Conservation (phyloP, 2,329 filamentous ascomycete genomes). For the Simplicillium aogashimaense region DNA sequence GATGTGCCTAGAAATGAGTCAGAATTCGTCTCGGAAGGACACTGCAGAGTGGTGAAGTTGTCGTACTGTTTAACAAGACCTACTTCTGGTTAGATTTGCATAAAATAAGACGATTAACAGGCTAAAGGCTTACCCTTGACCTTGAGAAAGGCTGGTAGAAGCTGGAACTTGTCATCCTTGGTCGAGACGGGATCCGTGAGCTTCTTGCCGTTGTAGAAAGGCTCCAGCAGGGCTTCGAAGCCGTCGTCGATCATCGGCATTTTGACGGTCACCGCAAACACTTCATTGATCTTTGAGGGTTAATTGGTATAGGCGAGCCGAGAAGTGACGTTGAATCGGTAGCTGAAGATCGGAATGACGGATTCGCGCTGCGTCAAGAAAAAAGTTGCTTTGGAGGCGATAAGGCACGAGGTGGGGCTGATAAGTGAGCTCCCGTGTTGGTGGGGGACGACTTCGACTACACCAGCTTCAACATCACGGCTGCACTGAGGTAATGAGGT, state of each 20-base stretch:
- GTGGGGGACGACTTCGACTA: constrained; percentile 4
- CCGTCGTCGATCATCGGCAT: constrained; percentile 51
- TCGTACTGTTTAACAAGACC: constrained; percentile 76
- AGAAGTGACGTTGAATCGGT: not conserved
- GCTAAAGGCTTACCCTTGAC: constrained; percentile 60
- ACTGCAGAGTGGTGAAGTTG: not conserved
- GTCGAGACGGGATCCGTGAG: constrained; percentile 55
- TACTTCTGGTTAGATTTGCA: constrained; percentile 16
- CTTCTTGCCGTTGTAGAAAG: constrained; percentile 59
- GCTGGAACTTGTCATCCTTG: constrained; percentile 86
- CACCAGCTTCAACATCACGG: too few species aligned
- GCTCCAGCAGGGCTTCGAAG: constrained; percentile 57
- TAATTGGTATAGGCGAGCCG: not conserved
- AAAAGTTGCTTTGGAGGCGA: constrained; percentile 3
- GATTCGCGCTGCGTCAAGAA: constrained; percentile 3
- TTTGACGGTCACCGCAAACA: constrained; percentile 19
- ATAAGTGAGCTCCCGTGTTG: constrained; percentile 3
- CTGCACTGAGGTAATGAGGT: constrained; percentile 2
- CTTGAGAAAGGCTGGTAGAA: constrained; percentile 94
- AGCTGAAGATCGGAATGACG: constrained; percentile 1
- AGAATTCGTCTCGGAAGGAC: not conserved
- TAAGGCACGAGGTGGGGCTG: constrained; percentile 4
- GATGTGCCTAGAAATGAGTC: constrained; percentile 50
- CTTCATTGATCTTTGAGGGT: constrained; percentile 14
- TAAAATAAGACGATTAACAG: constrained; percentile 1